Base-by-base conservation (phyloP, 805 yeast species). In the Nadsonia fulvescens region DNA sequence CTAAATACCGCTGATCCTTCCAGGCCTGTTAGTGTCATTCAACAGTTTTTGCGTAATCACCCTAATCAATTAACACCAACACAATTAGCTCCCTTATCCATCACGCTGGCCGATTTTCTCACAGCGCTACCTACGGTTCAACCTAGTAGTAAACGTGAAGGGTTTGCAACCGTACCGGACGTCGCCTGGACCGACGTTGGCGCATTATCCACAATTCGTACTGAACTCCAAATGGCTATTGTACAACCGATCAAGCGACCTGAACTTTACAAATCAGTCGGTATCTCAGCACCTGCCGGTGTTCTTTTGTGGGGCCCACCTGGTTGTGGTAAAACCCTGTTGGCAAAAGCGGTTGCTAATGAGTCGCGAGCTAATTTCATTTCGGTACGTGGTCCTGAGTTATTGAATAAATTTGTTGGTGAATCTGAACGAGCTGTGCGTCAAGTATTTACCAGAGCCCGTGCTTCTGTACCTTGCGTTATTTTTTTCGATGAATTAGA, bases 301-400 rank as follows among this genome's bases (percentile, higher is more conserved):
- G 98, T 89, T 1, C 54, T 89, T 14, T 64, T 89, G 60, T 89
- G 98, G 98, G 98, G 98, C 0, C 98, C 98, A 2, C 98, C 98
- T 3, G 98, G 98, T 18, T 89, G 96, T 55, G 98, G 98, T 62
- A 89, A 89, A 46, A 89, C 98, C 0, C 58, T 89, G 25, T 57
- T 89, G 15, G 96, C 96, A 1, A 89, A 89, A 43, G 98, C 98
- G 2, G 96, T 89, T 3, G 98, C 98, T 7, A 86, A 86, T 46
- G 96, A 89, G 50, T 81, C 94, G 1, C 64, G 91, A 28, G 96
- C 96, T 8, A 89, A 89, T 46, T 89, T 89, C 50, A 89, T 89
- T 19, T 77, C 93, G 7, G 82, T 89, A 16, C 75, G 91, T 35
- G 98, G 98, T 2, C 98, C 98, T 1, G 98, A 89, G 47, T 54